These are phyloP conservation scores for Moesziomyces parantarcticus DNA, from an alignment of 1,284 basidiomycete genomes.

Conservation along the genomic window DNA sequence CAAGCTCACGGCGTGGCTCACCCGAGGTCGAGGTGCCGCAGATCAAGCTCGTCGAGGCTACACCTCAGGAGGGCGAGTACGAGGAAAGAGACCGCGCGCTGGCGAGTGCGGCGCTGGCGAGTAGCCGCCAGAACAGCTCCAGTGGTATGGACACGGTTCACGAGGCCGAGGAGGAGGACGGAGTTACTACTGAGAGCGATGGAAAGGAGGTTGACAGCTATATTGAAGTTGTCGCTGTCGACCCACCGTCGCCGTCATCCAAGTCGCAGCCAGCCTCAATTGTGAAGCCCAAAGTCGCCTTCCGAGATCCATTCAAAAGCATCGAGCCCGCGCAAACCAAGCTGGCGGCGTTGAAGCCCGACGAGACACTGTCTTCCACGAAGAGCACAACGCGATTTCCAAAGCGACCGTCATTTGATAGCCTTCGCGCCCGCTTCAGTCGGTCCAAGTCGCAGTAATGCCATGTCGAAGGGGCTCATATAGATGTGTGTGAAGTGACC, in stretches of 20 bases:
- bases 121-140: conserved; percentile 8
- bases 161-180: conserved; percentile 16
- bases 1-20: not conserved
- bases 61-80: conserved; percentile 24
- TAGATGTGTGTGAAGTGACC: too few relatives aligned
- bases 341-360: conserved; percentile 9
- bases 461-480: not conserved
- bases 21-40: conserved; percentile 13
- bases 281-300: conserved; percentile 8
- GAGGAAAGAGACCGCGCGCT: conserved; percentile 23
- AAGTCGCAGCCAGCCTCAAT: not conserved
- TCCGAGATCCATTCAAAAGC: conserved; percentile 28
- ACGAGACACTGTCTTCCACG: not conserved
- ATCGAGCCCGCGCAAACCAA: not conserved
- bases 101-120: not conserved
- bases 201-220: conserved; percentile 6
- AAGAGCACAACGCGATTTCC: conserved; percentile 7
- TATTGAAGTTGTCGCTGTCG: conserved; percentile 15
- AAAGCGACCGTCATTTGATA: conserved; percentile 20
- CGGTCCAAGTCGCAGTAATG: conserved; percentile 21
- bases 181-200: not conserved
- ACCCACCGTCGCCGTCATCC: not conserved
- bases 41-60: conserved; percentile 24
- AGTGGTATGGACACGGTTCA: conserved; percentile 24
- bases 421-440: conserved; percentile 27